Conservation (phyloP, 208 protist genomes). For the Vickermania spadyakhi region DNA sequence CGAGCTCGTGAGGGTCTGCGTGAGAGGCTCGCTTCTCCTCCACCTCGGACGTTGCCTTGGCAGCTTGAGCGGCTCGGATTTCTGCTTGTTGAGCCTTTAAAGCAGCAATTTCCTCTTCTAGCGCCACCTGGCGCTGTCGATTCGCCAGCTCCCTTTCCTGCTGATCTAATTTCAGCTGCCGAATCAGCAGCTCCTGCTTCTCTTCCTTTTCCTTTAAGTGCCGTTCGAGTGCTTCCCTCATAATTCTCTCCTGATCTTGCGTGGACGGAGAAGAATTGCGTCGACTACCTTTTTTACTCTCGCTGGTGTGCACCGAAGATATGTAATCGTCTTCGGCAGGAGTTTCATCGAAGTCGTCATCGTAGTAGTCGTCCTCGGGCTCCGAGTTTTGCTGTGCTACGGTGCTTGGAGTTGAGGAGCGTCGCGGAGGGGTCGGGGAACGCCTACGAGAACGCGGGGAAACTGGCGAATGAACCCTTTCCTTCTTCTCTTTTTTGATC, state of each 20-base stretch:
- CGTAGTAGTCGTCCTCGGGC: conserved; percentile 12
- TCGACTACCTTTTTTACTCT: not conserved
- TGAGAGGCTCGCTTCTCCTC: conserved; percentile 4
- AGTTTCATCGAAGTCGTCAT: conserved; percentile 14
- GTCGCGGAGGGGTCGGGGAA: not conserved
- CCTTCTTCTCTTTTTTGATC: conserved; percentile 7
- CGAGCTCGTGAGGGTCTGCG: conserved; percentile 2
- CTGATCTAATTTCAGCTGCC: conserved; percentile 25
- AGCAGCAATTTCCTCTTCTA: conserved; percentile 12
- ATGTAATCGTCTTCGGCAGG: conserved; percentile 30
- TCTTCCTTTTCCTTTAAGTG: conserved; percentile 19
- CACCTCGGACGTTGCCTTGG: not conserved
- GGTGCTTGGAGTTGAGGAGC: conserved; percentile 3
- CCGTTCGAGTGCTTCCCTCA: conserved; percentile 13
- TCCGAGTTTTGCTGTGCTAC: conserved; percentile 1
- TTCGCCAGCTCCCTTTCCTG: conserved; percentile 28
- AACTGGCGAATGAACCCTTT: conserved; percentile 9
- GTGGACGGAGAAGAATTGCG: conserved; percentile 2
- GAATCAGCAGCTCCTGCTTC: conserved; percentile 19
- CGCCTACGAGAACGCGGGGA: not conserved
- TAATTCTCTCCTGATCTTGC: conserved; percentile 10
- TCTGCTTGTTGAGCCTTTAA: conserved; percentile 14
- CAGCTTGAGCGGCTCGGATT: conserved; percentile 28
- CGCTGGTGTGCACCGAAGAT: conserved; percentile 21
- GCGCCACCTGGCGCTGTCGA: conserved; percentile 21